Percentiles rank a stretch among this genome's conserved stretches.
Evolutionary conservation across 192 early-diverging fungal species (phyloP).

Genomic region (Chytriomyces sp.): DNA sequence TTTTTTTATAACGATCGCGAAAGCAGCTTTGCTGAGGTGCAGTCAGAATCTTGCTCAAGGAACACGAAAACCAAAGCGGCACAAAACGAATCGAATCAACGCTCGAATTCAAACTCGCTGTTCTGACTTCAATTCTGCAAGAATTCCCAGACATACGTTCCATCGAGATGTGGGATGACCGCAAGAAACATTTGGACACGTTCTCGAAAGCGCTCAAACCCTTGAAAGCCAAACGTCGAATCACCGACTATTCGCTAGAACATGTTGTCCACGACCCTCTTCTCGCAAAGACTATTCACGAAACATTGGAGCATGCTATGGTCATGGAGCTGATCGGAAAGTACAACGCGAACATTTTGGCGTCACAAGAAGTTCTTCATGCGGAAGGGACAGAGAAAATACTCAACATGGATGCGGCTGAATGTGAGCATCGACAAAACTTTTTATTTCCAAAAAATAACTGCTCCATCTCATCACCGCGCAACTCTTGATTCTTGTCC

Average conservation of each 20-base stretch:
- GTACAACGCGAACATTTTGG: constrained; percentile 48
- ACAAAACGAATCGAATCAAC: constrained; percentile 36
- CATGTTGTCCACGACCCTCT: constrained; percentile 39
- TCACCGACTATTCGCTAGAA: constrained; percentile 30
- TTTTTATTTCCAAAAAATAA: background rate
- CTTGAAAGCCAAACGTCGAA: background rate
- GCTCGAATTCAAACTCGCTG: constrained; percentile 58
- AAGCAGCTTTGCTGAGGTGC: background rate
- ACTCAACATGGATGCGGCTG: background rate
- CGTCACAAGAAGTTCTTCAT: constrained; percentile 27
- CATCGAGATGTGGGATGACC: constrained; percentile 55
- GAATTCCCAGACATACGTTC: constrained; percentile 38
- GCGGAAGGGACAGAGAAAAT: background rate
- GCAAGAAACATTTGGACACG: constrained; percentile 46
- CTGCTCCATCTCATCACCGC: background rate
- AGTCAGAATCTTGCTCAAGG: constrained; percentile 12
- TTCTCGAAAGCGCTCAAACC: constrained; percentile 36
- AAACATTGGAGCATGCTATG: constrained; percentile 41
- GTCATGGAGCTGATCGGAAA: constrained; percentile 46
- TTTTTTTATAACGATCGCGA: background rate
- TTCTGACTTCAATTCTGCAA: constrained; percentile 40
- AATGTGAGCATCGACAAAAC: background rate
- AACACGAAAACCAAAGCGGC: background rate
- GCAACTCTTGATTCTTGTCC: no score
- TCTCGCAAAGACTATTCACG: constrained; percentile 36